These are phyloP conservation scores for Cyberlindnera euphorbiae DNA, from an alignment of 805 yeast genomes.

Conservation along the genomic window DNA sequence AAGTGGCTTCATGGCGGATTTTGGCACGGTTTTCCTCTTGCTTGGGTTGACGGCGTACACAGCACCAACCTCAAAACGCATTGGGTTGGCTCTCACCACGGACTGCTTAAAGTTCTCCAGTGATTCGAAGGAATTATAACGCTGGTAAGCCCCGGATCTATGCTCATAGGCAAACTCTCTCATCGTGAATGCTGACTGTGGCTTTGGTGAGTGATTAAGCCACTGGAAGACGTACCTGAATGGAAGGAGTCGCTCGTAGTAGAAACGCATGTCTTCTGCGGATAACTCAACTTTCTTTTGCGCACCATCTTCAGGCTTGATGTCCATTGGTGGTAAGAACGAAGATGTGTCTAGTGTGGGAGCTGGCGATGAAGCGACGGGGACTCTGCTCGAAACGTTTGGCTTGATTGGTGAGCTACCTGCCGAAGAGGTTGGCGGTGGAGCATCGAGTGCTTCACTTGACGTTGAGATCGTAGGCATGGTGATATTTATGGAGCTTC, in stretches of 20 bases:
- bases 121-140: conserved; percentile 72
- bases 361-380: conserved; percentile 18
- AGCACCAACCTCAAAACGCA: conserved; percentile 94
- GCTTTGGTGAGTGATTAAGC: conserved; percentile 81
- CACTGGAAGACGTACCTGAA: conserved; percentile 78
- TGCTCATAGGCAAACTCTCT: conserved; percentile 93
- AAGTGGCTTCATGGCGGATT: conserved; percentile 72
- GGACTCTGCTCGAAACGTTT: conserved; percentile 9
- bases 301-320: background rate
- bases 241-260: conserved; percentile 69
- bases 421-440: conserved; percentile 17
- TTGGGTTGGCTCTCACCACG: conserved; percentile 70
- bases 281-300: conserved; percentile 14
- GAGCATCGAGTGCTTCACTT: conserved; percentile 8
- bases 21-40: conserved; percentile 72
- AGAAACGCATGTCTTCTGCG: conserved; percentile 62
- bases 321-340: background rate
- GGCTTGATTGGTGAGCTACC: conserved; percentile 25
- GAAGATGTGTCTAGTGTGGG: background rate
- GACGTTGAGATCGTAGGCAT: conserved; percentile 22
- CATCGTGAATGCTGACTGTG: conserved; percentile 72
- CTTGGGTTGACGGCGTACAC: conserved; percentile 85
- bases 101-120: conserved; percentile 74
- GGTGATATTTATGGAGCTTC: background rate
- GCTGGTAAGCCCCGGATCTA: conserved; percentile 80